These are phyloP conservation scores for Pythium chondricola DNA, from an alignment of 352 stramenopile genomes.

Conservation along the genomic window DNA sequence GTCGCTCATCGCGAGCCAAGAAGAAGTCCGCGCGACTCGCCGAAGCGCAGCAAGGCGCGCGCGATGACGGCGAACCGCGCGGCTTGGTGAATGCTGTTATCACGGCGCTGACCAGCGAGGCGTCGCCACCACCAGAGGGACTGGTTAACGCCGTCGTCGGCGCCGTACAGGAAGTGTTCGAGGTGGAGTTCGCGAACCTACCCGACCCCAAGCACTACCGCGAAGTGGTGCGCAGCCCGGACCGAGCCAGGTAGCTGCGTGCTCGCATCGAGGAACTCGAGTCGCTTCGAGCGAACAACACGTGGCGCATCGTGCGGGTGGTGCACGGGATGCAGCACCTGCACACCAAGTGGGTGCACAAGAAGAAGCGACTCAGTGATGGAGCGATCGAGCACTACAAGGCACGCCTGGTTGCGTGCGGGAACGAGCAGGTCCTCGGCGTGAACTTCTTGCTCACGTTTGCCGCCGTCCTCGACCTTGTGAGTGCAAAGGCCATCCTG, in stretches of 20 bases:
- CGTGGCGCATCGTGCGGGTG: not conserved
- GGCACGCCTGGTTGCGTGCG: constrained; percentile 13
- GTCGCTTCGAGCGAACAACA: constrained; percentile 4
- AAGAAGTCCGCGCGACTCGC: not conserved
- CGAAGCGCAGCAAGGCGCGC: no score
- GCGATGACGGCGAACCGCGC: not conserved
- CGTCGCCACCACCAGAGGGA: not conserved
- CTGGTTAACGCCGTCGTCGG: not conserved
- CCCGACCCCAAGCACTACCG: constrained; percentile 6
- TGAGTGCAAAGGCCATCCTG: constrained; percentile 15
- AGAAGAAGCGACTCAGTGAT: constrained; percentile 14
- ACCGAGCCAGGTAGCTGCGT: not conserved
- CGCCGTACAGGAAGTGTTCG: not conserved
- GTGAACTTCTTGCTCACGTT: constrained; percentile 19
- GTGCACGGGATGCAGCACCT: not conserved
- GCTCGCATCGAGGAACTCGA: not conserved
- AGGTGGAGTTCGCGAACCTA: not conserved
- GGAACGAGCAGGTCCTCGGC: constrained; percentile 18
- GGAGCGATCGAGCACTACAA: constrained; percentile 20
- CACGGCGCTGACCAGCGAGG: not conserved
- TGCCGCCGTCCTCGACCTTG: constrained; percentile 24
- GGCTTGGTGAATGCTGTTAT: not conserved
- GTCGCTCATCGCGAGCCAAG: not conserved
- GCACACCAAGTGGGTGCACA: constrained; percentile 24
- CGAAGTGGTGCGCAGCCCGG: not conserved